Evolutionary conservation across 495 filamentous ascomycete genomes (phyloP).

Genomic region (Aspergillus haitiensis): DNA sequence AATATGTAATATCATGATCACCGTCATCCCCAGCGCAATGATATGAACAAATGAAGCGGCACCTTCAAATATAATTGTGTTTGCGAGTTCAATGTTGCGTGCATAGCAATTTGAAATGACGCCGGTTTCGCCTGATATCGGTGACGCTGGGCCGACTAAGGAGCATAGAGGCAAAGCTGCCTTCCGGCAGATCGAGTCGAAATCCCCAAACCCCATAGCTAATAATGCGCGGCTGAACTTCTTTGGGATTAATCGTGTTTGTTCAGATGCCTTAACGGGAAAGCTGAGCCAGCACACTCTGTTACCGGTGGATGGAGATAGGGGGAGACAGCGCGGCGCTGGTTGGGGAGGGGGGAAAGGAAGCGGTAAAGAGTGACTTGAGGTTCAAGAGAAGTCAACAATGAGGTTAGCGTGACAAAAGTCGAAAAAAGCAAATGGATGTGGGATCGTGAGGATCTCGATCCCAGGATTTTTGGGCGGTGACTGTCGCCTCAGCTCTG

Average conservation of each 20-base stretch:
- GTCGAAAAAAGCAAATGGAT: background rate
- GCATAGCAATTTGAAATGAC: constrained; percentile 92
- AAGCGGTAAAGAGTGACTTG: constrained; percentile 18
- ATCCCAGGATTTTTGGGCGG: background rate
- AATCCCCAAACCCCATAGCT: constrained; percentile 86
- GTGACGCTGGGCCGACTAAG: constrained; percentile 67
- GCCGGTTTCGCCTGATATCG: constrained; percentile 67
- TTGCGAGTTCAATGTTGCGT: constrained; percentile 91
- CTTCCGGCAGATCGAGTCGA: constrained; percentile 81
- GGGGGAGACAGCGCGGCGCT: constrained; percentile 3
- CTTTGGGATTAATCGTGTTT: background rate
- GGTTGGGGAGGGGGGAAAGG: constrained; percentile 15
- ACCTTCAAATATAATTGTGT: constrained; percentile 97
- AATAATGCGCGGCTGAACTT: background rate
- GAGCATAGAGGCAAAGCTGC: constrained; percentile 84
- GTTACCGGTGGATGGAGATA: constrained; percentile 8
- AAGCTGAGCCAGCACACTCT: background rate
- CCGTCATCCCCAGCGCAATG: constrained; percentile 84
- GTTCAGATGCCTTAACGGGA: background rate
- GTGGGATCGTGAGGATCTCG: background rate
- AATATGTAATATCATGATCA: constrained; percentile 95
- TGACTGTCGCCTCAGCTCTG: constrained; percentile 1
- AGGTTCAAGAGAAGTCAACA: background rate
- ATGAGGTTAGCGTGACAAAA: background rate
- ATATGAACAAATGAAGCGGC: constrained; percentile 93